A percentile compares a stretch with the other conserved stretches of the same genome.
phyloP scores from a whole-genome alignment of 495 filamentous ascomycete species.

The Penicillium antarcticum region DNA sequence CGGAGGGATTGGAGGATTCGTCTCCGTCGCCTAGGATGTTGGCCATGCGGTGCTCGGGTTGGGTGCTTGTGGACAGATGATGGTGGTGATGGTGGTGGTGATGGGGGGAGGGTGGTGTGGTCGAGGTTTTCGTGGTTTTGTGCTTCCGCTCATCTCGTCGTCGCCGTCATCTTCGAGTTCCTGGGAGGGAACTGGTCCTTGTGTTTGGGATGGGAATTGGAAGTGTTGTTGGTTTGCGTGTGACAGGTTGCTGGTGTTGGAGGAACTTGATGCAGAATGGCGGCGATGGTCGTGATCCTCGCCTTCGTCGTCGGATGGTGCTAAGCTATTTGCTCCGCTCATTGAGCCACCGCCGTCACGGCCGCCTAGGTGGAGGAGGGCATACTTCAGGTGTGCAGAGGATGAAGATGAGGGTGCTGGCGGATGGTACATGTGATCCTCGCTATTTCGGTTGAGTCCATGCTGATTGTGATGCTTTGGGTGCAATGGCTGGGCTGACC shows the following conservation, averaged over 20 bases:
- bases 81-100: constrained; percentile 14
- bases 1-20: constrained; percentile 17
- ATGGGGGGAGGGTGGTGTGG: constrained; percentile 25
- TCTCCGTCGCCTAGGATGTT: constrained; percentile 41
- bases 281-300: constrained; percentile 18
- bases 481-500: not conserved
- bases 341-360: constrained; percentile 45
- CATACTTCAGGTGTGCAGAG: constrained; percentile 23
- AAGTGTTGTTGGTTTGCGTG: constrained; percentile 2
- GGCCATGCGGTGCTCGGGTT: constrained; percentile 38
- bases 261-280: not conserved
- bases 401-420: constrained; percentile 21
- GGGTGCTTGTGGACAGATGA: constrained; percentile 5
- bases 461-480: constrained; percentile 16
- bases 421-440: constrained; percentile 35
- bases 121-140: constrained; percentile 20
- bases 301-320: constrained; percentile 39
- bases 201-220: constrained; percentile 6
- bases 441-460: constrained; percentile 28
- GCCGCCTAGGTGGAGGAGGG: constrained; percentile 36
- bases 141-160: constrained; percentile 45
- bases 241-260: not conserved
- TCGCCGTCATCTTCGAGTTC: constrained; percentile 49
- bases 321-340: constrained; percentile 40
- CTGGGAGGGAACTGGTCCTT: constrained; percentile 25